Evolutionary conservation across 352 stramenopile species (phyloP).

Genomic region (Globisporangium emineosum): DNA sequence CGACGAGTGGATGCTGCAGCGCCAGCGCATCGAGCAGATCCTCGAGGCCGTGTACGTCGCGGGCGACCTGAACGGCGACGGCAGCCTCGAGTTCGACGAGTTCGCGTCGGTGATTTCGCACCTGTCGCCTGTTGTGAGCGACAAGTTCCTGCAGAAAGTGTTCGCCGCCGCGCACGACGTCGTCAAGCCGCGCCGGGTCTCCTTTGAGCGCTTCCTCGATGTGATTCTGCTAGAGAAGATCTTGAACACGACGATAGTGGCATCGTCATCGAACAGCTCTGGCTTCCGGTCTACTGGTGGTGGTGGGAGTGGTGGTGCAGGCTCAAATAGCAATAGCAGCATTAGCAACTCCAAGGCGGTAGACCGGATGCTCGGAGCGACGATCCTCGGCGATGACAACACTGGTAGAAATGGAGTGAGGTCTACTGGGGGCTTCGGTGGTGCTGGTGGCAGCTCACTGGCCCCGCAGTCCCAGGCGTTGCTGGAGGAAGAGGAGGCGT

Average conservation of each 20-base stretch:
- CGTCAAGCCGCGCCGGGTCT: constrained; percentile 55
- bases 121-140: constrained; percentile 45
- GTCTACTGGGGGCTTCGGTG: background rate
- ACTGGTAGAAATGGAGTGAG: background rate
- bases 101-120: constrained; percentile 63
- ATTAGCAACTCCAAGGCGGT: constrained; percentile 8
- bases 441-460: background rate
- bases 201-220: constrained; percentile 57
- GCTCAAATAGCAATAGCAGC: background rate
- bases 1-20: constrained; percentile 55
- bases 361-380: background rate
- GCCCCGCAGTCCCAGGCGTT: background rate
- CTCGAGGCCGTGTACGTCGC: constrained; percentile 67
- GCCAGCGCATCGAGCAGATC: constrained; percentile 58
- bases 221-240: constrained; percentile 54
- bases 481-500: constrained; percentile 59
- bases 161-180: constrained; percentile 62
- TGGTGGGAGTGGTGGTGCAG: background rate
- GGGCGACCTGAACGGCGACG: constrained; percentile 65
- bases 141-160: constrained; percentile 53
- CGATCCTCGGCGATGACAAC: constrained; percentile 13
- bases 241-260: constrained; percentile 27
- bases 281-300: constrained; percentile 5
- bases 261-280: background rate
- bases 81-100: constrained; percentile 70